Evolutionary conservation across 163 green algal species (phyloP).

Genomic region (Volvox carteri): DNA sequence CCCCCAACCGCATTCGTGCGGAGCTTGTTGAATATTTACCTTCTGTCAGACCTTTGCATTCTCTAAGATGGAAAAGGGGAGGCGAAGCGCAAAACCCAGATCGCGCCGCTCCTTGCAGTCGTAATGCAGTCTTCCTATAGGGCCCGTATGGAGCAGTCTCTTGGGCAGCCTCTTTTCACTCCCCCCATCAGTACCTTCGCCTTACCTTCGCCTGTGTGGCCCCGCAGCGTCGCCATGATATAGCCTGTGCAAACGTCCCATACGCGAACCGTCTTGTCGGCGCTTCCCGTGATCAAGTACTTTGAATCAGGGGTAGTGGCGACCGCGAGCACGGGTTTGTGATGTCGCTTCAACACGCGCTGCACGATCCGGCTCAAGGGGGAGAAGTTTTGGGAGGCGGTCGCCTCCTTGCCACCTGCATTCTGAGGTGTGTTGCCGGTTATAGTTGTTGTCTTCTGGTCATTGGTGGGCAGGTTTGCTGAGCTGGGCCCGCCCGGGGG

Average conservation of each 20-base stretch:
- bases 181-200: no score
- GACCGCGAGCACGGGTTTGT: slow-evolving; percentile 39
- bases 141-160: no score
- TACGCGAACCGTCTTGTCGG: slow-evolving; percentile 50
- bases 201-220: slow-evolving; percentile 40
- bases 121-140: no score
- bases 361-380: slow-evolving; percentile 22
- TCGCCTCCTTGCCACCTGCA: not conserved
- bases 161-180: no score
- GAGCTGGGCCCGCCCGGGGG: slow-evolving; percentile 31
- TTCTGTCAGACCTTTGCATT: no score
- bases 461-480: slow-evolving; percentile 33
- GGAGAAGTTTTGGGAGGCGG: not conserved
- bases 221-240: slow-evolving; percentile 38
- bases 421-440: slow-evolving; percentile 10
- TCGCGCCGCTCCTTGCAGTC: no score
- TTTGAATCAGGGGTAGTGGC: slow-evolving; percentile 47
- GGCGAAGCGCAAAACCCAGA: no score
- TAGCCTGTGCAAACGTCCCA: slow-evolving; percentile 53
- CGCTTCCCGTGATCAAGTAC: slow-evolving; percentile 36
- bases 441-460: not conserved
- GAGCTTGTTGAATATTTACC: no score
- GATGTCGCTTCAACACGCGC: slow-evolving; percentile 25
- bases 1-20: no score
- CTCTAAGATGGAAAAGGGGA: no score